Evolutionary conservation across 192 early-diverging fungal genomes (phyloP), one percentile per base, ranked within the genome.

Genomic region (Coemansia brasiliensis): DNA sequence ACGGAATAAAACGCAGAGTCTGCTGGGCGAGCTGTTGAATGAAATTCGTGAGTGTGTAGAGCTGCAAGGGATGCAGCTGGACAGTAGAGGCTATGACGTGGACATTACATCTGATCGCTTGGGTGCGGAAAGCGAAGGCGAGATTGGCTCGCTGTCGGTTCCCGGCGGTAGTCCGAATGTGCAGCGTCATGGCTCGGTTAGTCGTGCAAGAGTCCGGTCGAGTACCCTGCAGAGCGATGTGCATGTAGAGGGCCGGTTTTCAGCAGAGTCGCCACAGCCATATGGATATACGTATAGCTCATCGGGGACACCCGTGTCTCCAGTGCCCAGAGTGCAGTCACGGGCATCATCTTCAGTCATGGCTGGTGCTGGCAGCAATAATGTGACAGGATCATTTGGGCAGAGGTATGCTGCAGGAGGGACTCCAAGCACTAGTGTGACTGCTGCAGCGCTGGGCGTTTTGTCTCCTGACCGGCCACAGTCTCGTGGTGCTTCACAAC

Each of bases 11-110:
- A 92, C 95, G 1, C 85, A 87, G 38, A 88, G 83, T 46, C 74
- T 95, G 1, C 79, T 99, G 41, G 87, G 83, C 16, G 94, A 95
- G 72, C 92, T 99, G 63, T 79, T 99, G 64, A 83, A 83, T 17
- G 96, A 99, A 63, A 90, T 99, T 37, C 67, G 85, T 8, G 71
- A 79, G 60, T 77, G 74, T 52, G 68, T 77, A 18, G 74, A 77
- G 52, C 22, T 86, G 56, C 65, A 63, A 9, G 32, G 18, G 2
- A 45, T 46, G 21, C 39, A 45, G 20, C 3, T 39, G n/a, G 55
- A 41, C n/a, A 38, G 21, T 8, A 43, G 21, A 12, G 38, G 35
- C 59, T 24, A 42, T 20, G 17, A 8, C 32, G 12, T 6, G n/a
- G 46, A 32, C 15, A 11, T 17, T 3, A n/a, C 46, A 25, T n/a